Evolutionary conservation across 768 basidiomycete species (phyloP), one percentile per base, ranked within the genome.

Genomic region (Hemileccinum impolitum): DNA sequence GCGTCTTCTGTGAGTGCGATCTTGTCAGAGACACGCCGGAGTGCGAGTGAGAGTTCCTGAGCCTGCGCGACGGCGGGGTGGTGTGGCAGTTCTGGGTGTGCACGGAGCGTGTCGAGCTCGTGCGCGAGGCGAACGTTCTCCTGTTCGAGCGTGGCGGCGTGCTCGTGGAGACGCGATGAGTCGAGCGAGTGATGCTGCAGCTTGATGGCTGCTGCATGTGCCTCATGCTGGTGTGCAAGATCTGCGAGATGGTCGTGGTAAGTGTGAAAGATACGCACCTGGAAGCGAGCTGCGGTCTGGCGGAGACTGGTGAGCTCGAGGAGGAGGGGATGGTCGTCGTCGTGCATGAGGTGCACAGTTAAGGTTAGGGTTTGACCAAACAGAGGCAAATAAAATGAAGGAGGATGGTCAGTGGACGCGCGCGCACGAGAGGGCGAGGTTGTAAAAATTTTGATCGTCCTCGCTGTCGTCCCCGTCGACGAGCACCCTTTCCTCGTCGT

Each of bases 1-100:
- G 76, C 61, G 11, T 74, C 66, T 61, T 90, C 89, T 0, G 84
- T 81, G 10, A 77, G 60, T 0, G 75, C 72, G 17, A 90, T 75
- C 63, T 90, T 84, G 60, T 87, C 82, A 3, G 80, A 84, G 28
- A 87, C 71, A 18, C 77, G 78, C 7, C 87, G 76, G 23, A 89
- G 75, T 0, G 85, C 80, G 9, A 90, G 75, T 0, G 85, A 82
- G 44, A 90, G 74, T 49, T 90, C 72, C 14, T 73, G 66, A 1
- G 72, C 70, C 47, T 74, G 74, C 4, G 68, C 53, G 6, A 66
- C 56, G 25, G 72, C 68, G 6, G 71, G 69, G 43, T 70, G 70
- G 0, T 66, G 67, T 7, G 72, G 64, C 4, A 70, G 61, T 41
- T 79, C 75, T 14, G 84, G 78, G 52, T 77, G 63, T 0, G 76